phyloP scores from a whole-genome alignment of 2,329 filamentous ascomycete genomes.

The Dactylonectria estremocensis region DNA sequence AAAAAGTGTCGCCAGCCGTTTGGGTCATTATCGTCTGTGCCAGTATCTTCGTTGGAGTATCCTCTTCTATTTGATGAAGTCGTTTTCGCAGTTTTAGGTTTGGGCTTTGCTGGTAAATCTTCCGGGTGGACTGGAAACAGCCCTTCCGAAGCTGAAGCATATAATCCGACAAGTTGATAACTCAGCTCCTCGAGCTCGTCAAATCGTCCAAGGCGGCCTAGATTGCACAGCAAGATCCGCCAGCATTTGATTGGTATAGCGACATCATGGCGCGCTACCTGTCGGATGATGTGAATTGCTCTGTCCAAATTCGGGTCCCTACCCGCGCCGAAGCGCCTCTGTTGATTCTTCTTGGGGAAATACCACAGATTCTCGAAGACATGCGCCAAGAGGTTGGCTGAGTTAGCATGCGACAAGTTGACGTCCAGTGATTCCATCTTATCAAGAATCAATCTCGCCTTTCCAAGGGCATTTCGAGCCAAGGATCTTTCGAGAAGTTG shows the following conservation, averaged over 20 bases:
- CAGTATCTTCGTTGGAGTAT: not conserved
- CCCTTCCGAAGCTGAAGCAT: constrained; percentile 49
- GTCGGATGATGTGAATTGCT: constrained; percentile 50
- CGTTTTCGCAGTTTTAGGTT: not conserved
- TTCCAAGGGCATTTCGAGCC: constrained; percentile 34
- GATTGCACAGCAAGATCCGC: constrained; percentile 60
- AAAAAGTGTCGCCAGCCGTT: constrained; percentile 23
- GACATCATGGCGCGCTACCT: constrained; percentile 50
- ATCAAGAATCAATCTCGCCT: constrained; percentile 49
- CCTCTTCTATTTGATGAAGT: not conserved
- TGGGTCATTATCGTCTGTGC: not conserved
- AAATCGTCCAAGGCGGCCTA: constrained; percentile 61
- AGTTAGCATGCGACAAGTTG: constrained; percentile 48
- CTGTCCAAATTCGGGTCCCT: constrained; percentile 47
- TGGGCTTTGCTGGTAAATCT: constrained; percentile 56
- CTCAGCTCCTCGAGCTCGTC: constrained; percentile 62
- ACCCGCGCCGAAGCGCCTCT: constrained; percentile 28
- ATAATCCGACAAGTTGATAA: constrained; percentile 60
- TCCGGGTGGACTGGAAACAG: constrained; percentile 61
- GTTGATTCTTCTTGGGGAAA: constrained; percentile 43
- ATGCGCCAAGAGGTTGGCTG: constrained; percentile 44
- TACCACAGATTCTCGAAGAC: constrained; percentile 49
- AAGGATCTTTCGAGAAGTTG: constrained; percentile 33
- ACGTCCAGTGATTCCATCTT: constrained; percentile 52
- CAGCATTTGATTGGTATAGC: constrained; percentile 58